Evolutionary conservation across 2,329 filamentous ascomycete genomes (phyloP).

Genomic region (Penicillium sp.): DNA sequence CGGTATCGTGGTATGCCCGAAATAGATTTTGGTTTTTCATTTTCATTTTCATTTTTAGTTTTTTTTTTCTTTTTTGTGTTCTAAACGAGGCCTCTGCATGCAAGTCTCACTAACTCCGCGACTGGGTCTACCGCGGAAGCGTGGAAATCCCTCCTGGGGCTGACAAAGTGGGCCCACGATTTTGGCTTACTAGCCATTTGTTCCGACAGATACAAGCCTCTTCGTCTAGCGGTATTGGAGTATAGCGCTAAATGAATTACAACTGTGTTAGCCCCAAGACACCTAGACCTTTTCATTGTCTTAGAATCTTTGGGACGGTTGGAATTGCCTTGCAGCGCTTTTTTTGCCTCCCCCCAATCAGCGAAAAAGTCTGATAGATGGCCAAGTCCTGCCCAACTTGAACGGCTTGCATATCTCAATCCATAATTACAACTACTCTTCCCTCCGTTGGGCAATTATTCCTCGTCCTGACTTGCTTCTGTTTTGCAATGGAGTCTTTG

Average conservation of each 20-base stretch:
- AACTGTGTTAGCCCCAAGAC: neutral
- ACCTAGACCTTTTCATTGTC: neutral
- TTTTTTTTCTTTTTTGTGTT: neutral
- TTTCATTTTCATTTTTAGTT: neutral
- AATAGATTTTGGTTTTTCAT: neutral
- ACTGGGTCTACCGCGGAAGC: neutral
- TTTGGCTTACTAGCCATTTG: neutral
- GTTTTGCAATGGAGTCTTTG: neutral
- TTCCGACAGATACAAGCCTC: neutral
- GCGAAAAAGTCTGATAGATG: neutral
- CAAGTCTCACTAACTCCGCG: neutral
- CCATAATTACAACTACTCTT: neutral
- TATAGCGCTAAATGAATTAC: neutral
- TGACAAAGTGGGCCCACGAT: neutral
- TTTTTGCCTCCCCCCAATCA: neutral
- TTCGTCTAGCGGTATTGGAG: neutral
- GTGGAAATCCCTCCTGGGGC: neutral
- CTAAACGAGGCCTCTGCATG: conserved; percentile 1
- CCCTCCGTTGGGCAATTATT: neutral
- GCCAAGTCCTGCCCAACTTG: neutral
- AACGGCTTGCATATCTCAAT: neutral
- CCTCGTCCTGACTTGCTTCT: neutral
- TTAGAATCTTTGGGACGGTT: neutral
- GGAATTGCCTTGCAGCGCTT: neutral
- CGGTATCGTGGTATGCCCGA: neutral